These are phyloP conservation scores for Hypericum perforatum DNA, from an alignment of 345 rosid genomes.

Conservation along the genomic window DNA sequence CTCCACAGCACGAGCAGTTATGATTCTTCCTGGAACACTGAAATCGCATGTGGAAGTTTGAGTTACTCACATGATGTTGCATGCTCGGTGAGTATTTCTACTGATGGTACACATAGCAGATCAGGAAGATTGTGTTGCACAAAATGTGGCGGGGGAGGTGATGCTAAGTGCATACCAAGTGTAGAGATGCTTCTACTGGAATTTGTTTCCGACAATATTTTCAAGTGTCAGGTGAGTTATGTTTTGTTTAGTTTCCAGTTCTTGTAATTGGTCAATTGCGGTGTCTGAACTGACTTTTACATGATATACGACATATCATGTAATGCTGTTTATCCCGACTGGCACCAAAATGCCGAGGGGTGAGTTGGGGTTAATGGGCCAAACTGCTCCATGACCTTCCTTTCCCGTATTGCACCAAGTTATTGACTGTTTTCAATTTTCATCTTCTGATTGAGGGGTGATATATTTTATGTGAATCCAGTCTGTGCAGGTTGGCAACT, in stretches of 20 bases:
- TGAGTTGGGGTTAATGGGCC: too few species aligned
- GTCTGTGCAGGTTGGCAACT: constrained; percentile 65
- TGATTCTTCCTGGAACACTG: constrained; percentile 5
- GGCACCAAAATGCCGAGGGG: too few species aligned
- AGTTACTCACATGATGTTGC: constrained; percentile 28
- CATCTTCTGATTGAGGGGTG: too few species aligned
- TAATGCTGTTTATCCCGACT: too few species aligned
- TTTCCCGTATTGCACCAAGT: too few species aligned
- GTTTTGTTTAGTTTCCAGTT: constrained; percentile 13
- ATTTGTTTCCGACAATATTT: constrained; percentile 31
- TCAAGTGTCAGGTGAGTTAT: constrained; percentile 38
- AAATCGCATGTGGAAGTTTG: constrained; percentile 10
- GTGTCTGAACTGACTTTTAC: too few species aligned
- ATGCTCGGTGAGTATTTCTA: constrained; percentile 37
- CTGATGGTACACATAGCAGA: constrained; percentile 15
- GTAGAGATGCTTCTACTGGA: constrained; percentile 50
- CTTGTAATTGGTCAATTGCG: too few species aligned
- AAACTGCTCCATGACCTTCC: too few species aligned
- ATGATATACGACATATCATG: too few species aligned
- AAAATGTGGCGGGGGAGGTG: constrained; percentile 21
- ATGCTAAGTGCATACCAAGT: constrained; percentile 19
- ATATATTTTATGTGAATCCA: constrained; percentile 19
- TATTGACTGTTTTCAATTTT: too few species aligned
- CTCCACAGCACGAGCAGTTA: constrained; percentile 9
- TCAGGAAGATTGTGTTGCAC: constrained; percentile 35